Evolutionary conservation across 371 early-diverging fungal species (phyloP).

Genomic region (Apophysomyces ossiformis): DNA sequence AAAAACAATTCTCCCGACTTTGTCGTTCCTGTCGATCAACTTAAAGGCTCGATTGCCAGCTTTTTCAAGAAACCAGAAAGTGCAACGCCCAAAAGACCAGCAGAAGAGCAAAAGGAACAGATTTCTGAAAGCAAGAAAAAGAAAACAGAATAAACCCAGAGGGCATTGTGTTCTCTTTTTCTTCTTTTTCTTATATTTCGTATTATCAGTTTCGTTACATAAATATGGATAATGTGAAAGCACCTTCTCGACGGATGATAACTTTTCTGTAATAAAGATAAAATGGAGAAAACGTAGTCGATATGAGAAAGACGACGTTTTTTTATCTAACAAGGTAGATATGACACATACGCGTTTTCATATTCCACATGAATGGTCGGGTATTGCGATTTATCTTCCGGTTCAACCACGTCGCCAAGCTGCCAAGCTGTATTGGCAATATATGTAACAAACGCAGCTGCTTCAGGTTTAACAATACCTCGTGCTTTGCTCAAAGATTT

Average conservation of each 20-base stretch:
- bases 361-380: conserved; percentile 50
- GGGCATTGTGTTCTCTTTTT: neutral
- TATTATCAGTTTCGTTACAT: conserved; percentile 24
- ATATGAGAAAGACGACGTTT: neutral
- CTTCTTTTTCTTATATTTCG: neutral
- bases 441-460: conserved; percentile 45
- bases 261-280: conserved; percentile 37
- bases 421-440: conserved; percentile 43
- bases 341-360: conserved; percentile 39
- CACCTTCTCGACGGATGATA: conserved; percentile 48
- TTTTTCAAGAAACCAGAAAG: conserved; percentile 23
- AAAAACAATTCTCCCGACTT: conserved; percentile 50
- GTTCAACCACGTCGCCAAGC: conserved; percentile 25
- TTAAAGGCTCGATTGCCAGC: conserved; percentile 39
- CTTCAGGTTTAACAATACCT: conserved; percentile 45
- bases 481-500: conserved; percentile 26
- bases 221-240: conserved; percentile 51
- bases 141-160: conserved; percentile 2
- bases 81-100: neutral
- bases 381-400: conserved; percentile 41
- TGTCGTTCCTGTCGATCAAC: conserved; percentile 39
- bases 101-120: conserved; percentile 4
- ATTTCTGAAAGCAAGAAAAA: conserved; percentile 6
- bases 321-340: neutral
- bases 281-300: neutral